Conservation (phyloP, 2,329 filamentous ascomycete species). For the Chaetomiaceae sp. region DNA sequence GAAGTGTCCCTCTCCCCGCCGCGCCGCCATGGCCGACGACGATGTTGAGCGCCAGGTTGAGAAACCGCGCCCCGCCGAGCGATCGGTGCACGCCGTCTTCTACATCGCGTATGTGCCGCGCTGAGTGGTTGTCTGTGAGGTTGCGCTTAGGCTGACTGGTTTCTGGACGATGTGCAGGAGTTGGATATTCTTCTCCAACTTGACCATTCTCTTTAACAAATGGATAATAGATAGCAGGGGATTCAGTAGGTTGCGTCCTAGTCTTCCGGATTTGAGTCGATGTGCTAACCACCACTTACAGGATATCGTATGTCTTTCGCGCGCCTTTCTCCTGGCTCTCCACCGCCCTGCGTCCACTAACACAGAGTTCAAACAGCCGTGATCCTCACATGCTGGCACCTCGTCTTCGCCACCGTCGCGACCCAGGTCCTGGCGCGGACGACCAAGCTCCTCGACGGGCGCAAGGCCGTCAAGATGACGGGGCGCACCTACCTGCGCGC, state of each 20-base stretch:
- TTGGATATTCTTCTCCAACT: conserved; percentile 83
- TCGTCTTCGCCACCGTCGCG: conserved; percentile 84
- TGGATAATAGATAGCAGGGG: conserved; percentile 72
- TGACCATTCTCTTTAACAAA: conserved; percentile 90
- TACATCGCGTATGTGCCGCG: conserved; percentile 33
- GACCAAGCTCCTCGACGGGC: conserved; percentile 81
- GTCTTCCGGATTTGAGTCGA: background rate
- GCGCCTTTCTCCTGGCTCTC: background rate
- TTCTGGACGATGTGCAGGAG: conserved; percentile 36
- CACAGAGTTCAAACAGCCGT: conserved; percentile 39
- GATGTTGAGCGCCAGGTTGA: conserved; percentile 26
- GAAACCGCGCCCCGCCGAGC: conserved; percentile 27
- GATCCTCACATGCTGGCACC: conserved; percentile 90
- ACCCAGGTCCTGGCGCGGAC: conserved; percentile 87
- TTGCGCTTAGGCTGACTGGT: background rate
- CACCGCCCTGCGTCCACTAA: conserved; percentile 8
- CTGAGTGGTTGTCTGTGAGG: background rate
- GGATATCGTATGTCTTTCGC: conserved; percentile 41
- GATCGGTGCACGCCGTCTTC: conserved; percentile 33
- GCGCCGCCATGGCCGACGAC: conserved; percentile 20
- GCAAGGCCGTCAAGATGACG: conserved; percentile 94
- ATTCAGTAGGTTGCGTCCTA: conserved; percentile 58
- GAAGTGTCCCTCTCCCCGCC: background rate
- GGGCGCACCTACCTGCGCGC: conserved; percentile 84
- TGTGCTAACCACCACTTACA: conserved; percentile 27